Percentiles rank a stretch among this genome's conserved stretches.
phyloP scores from a whole-genome alignment of 2,329 filamentous ascomycete species.

The Calonectria pseudoreteaudii region DNA sequence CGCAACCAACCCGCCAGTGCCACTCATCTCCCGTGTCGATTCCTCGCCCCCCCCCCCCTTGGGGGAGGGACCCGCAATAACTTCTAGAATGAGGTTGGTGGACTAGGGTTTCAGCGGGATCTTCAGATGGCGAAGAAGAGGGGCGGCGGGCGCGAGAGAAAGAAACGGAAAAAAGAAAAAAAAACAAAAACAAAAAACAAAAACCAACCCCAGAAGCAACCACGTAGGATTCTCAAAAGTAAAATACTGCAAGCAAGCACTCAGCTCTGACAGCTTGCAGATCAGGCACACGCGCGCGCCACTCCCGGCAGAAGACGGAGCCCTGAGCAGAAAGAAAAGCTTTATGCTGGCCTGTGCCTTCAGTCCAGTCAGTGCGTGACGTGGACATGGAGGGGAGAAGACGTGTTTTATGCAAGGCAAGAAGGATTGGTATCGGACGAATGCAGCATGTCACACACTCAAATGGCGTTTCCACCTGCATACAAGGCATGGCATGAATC shows the following conservation, averaged over 20 bases:
- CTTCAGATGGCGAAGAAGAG: background rate
- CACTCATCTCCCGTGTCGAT: background rate
- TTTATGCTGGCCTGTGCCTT: background rate
- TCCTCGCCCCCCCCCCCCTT: background rate
- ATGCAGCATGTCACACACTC: background rate
- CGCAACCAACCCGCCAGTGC: background rate
- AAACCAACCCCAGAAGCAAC: background rate
- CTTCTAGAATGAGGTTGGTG: conserved; percentile 10
- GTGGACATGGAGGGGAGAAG: conserved; percentile 1
- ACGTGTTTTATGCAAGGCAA: background rate
- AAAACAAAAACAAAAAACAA: too few relatives aligned
- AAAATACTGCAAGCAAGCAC: background rate
- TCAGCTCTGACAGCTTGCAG: background rate
- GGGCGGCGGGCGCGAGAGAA: background rate
- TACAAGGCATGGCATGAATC: background rate
- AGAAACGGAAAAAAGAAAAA: background rate
- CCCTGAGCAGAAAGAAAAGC: background rate
- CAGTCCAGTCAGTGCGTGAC: background rate
- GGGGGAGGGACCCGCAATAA: background rate
- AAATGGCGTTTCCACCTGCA: background rate
- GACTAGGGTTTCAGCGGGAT: background rate
- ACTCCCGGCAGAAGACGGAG: conserved; percentile 4
- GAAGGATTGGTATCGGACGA: background rate
- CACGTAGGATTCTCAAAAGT: background rate
- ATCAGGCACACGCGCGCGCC: background rate